Conservation (phyloP, 2,329 filamentous ascomycete species). For the Botryotinia globosa region DNA sequence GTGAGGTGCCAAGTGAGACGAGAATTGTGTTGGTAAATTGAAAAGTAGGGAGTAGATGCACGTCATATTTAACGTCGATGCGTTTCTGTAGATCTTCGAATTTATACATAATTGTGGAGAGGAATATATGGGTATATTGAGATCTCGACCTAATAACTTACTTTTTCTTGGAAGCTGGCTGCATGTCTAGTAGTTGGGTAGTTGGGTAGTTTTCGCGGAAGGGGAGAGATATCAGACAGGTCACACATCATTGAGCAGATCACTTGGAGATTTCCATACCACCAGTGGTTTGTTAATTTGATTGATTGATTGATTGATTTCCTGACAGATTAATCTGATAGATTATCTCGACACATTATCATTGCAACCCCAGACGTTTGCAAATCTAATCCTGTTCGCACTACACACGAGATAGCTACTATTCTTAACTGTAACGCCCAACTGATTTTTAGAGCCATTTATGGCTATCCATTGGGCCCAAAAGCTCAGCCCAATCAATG, state of each 20-base stretch:
- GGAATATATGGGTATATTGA: neutral
- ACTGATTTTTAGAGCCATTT: constrained; percentile 19
- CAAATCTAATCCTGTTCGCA: constrained; percentile 6
- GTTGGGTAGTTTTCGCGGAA: neutral
- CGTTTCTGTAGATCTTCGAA: neutral
- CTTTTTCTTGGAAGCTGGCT: neutral
- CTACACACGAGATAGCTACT: constrained; percentile 20
- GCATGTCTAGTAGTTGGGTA: neutral
- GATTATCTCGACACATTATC: constrained; percentile 12
- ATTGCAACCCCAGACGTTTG: constrained; percentile 10
- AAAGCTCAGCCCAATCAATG: constrained; percentile 21
- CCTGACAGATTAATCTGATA: constrained; percentile 1
- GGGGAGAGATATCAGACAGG: neutral
- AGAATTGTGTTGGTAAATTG: neutral
- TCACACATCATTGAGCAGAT: neutral
- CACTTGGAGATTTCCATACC: neutral
- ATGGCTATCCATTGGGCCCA: constrained; percentile 12
- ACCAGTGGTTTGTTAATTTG: neutral
- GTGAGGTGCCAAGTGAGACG: neutral
- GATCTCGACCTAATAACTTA: neutral
- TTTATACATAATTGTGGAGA: neutral
- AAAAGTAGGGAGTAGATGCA: neutral
- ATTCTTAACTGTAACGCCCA: constrained; percentile 20
- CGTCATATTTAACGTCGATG: constrained; percentile 6
- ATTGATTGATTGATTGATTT: constrained; percentile 16